Percentiles rank a stretch among this genome's conserved stretches.
These are phyloP conservation scores for Alternaria brassicicola DNA, from an alignment of 2,329 filamentous ascomycete species.

Conservation along the genomic window DNA sequence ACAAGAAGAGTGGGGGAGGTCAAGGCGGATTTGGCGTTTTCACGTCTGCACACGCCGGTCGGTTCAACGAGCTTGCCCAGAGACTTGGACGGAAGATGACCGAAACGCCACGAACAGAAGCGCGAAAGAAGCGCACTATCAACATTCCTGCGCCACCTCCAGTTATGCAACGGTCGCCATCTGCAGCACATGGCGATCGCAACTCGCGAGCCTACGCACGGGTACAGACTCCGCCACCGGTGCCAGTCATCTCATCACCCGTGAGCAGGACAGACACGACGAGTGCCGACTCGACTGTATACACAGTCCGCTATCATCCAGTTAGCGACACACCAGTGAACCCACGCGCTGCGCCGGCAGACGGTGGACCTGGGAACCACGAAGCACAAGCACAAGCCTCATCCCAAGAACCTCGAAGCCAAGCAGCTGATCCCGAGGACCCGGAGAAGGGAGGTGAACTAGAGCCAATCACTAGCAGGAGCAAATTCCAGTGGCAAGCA, in stretches of 20 bases:
- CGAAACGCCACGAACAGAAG: slow-evolving; percentile 34
- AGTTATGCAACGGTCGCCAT: slow-evolving; percentile 37
- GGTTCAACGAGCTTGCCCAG: slow-evolving; percentile 38
- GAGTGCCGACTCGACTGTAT: slow-evolving; percentile 68
- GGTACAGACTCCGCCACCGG: slow-evolving; percentile 48
- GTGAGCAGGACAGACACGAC: slow-evolving; percentile 66
- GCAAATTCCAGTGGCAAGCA: slow-evolving; percentile 55
- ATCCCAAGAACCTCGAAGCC: slow-evolving; percentile 7
- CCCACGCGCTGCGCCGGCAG: slow-evolving; percentile 21
- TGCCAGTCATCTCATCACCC: slow-evolving; percentile 58
- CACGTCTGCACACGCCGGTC: slow-evolving; percentile 32
- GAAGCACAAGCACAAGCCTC: slow-evolving; percentile 6
- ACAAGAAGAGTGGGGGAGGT: slow-evolving; percentile 36
- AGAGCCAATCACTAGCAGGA: slow-evolving; percentile 21
- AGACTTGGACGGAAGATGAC: slow-evolving; percentile 37
- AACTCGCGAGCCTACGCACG: slow-evolving; percentile 38
- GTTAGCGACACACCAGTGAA: slow-evolving; percentile 52
- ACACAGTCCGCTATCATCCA: slow-evolving; percentile 67
- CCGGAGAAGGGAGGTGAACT: slow-evolving; percentile 38
- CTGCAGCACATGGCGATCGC: slow-evolving; percentile 28
- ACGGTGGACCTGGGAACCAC: slow-evolving; percentile 20
- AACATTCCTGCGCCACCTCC: slow-evolving; percentile 43
- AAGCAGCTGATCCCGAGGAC: slow-evolving; percentile 30
- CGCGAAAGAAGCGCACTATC: slow-evolving; percentile 41
- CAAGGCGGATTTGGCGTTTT: slow-evolving; percentile 30